Percentiles rank a stretch among this genome's conserved stretches.
Conservation (phyloP, 2,329 filamentous ascomycete genomes). For the Fusarium tanahbumbuense region DNA sequence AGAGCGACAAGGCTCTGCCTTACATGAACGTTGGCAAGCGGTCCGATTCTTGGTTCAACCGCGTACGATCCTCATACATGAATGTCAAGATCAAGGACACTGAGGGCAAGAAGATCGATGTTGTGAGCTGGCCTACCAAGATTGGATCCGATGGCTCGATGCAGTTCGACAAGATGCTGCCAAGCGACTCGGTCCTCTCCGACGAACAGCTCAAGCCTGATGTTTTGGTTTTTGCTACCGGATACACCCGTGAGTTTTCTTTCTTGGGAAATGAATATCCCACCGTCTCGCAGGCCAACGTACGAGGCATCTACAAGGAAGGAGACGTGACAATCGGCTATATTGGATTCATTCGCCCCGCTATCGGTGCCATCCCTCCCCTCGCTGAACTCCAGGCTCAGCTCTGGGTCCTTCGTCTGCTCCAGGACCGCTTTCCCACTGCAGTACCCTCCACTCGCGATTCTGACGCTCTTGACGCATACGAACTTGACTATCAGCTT, state of each 20-base stretch:
- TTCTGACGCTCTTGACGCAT: slow-evolving; percentile 45
- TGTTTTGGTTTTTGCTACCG: slow-evolving; percentile 60
- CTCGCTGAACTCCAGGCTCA: slow-evolving; percentile 62
- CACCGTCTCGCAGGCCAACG: slow-evolving; percentile 59
- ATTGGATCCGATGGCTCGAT: slow-evolving; percentile 54
- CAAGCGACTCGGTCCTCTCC: slow-evolving; percentile 45
- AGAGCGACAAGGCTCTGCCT: slow-evolving; percentile 56
- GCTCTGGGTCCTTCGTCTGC: slow-evolving; percentile 58
- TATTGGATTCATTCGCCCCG: slow-evolving; percentile 61
- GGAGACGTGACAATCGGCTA: slow-evolving; percentile 56
- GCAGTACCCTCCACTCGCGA: slow-evolving; percentile 29
- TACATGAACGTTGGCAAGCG: slow-evolving; percentile 56
- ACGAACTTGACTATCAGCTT: slow-evolving; percentile 57
- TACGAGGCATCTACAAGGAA: slow-evolving; percentile 64
- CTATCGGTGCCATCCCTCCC: slow-evolving; percentile 60
- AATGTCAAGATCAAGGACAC: slow-evolving; percentile 56
- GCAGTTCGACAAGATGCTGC: slow-evolving; percentile 48
- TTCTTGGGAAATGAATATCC: slow-evolving; percentile 57
- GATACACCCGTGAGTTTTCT: slow-evolving; percentile 56
- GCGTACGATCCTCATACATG: slow-evolving; percentile 53
- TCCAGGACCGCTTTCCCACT: slow-evolving; percentile 47
- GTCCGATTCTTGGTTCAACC: slow-evolving; percentile 49
- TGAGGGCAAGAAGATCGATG: slow-evolving; percentile 55
- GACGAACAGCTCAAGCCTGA: slow-evolving; percentile 53
- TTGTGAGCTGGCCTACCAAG: slow-evolving; percentile 57